phyloP scores from a whole-genome alignment of 2,329 filamentous ascomycete species.

The Fusarium chlamydosporum region DNA sequence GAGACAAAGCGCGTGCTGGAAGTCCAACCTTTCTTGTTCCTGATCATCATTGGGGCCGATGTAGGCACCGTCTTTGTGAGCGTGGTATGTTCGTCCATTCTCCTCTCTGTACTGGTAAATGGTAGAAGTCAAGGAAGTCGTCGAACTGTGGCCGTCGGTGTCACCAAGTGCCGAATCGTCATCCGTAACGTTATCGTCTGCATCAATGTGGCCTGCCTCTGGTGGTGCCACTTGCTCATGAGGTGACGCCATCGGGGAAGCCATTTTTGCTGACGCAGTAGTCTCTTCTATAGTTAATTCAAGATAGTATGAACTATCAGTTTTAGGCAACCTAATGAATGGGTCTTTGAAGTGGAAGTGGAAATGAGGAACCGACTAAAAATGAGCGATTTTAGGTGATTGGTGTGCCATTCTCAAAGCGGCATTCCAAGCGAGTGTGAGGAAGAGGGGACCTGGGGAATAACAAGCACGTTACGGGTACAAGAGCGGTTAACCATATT shows the following conservation, averaged over 20 bases:
- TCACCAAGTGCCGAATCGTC: slow-evolving; percentile 16
- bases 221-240: not conserved
- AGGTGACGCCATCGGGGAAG: not conserved
- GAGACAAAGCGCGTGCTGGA: slow-evolving; percentile 44
- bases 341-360: too few species aligned
- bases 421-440: not conserved
- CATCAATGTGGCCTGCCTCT: slow-evolving; percentile 16
- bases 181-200: slow-evolving; percentile 12
- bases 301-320: not conserved
- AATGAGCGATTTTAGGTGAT: slow-evolving; percentile 14
- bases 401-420: not conserved
- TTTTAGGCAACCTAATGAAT: not conserved
- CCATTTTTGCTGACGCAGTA: not conserved
- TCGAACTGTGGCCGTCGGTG: slow-evolving; percentile 22
- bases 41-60: slow-evolving; percentile 21
- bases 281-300: not conserved
- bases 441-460: not conserved
- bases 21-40: slow-evolving; percentile 41
- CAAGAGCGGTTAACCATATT: not conserved
- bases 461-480: not conserved
- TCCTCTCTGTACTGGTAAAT: slow-evolving; percentile 45
- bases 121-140: slow-evolving; percentile 36
- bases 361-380: not conserved
- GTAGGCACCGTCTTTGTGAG: slow-evolving; percentile 45
- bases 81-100: slow-evolving; percentile 50